Evolutionary conservation across 2,329 filamentous ascomycete genomes (phyloP), one percentile per base, ranked within the genome.

Genomic region (Pseudocercospora eumusae): DNA sequence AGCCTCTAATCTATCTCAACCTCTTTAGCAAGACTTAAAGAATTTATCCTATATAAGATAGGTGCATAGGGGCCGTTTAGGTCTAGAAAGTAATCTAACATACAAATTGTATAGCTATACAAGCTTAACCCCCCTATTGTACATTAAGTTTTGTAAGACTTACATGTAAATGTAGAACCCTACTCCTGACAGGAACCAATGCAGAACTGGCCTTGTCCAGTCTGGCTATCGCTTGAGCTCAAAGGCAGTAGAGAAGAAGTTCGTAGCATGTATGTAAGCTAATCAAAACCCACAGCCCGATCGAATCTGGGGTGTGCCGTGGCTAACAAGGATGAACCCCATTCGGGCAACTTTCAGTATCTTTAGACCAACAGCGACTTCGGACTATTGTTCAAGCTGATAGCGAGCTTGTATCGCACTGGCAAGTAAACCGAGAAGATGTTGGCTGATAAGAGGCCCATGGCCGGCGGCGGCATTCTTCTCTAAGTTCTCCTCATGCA

Each of bases 271-370:
- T 18, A 15, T 40, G 15, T 18, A 15, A 40, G 36, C 36, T 2
- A 36, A 40, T 40, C 36, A 25, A 47, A 21, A 7, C 44, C 13
- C 11, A 11, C 44, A 47, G 20, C 15, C 2, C 20, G 23, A 47
- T 25, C 44, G 44, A 20, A 23, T 18, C 47, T 28, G 13, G 23
- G 47, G 47, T 52, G 15, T n/a, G 25, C 25, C 25, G 25, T 52
- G 47, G 47, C 47, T 50, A 5, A n/a, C 47, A 52, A 52, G 47
- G 47, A 52, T 52, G 13, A n/a, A 9, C 47, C 47, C 47, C 21
- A 52, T 52, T 52, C 47, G 47, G 47, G 47, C 47, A 52, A 52
- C 47, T 52, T 52, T 52, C 47, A 52, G 25, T 52, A 52, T 52
- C 47, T 25, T 31, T 25, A 23, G 13, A 18, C 25, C 25, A 23